Evolutionary conservation across 768 basidiomycete species (phyloP).

Genomic region (Suillus cothurnatus): DNA sequence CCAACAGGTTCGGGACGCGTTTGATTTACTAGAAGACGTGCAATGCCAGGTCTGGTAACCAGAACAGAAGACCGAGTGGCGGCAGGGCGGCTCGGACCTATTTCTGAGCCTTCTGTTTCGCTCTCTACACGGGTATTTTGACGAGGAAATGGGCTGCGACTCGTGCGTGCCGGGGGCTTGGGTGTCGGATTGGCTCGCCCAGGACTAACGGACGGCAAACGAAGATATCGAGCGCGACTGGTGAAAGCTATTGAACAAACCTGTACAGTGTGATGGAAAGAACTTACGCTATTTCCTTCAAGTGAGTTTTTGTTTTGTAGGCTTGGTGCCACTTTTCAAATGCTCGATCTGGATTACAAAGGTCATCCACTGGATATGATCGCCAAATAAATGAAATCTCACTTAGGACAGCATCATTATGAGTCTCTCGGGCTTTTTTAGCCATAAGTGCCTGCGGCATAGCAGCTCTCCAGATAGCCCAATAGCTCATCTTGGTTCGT

Average conservation of each 20-base stretch:
- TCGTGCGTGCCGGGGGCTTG: conserved; percentile 29
- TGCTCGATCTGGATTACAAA: conserved; percentile 42
- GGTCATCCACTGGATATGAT: conserved; percentile 6
- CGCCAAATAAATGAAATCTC: conserved; percentile 32
- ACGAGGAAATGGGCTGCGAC: conserved; percentile 34
- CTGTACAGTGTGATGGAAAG: conserved; percentile 13
- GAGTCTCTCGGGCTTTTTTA: conserved; percentile 64
- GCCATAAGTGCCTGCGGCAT: conserved; percentile 72
- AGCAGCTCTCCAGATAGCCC: conserved; percentile 65
- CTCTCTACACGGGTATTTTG: conserved; percentile 27
- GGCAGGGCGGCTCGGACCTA: conserved; percentile 24
- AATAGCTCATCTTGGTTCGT: conserved; percentile 59
- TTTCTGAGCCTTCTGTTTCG: conserved; percentile 35
- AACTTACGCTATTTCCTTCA: conserved; percentile 84
- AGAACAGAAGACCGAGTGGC: conserved; percentile 28
- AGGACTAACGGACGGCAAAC: conserved; percentile 60
- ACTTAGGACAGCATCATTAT: conserved; percentile 61
- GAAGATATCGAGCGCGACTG: conserved; percentile 82
- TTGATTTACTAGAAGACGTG: conserved; percentile 40
- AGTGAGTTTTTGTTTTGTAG: conserved; percentile 68
- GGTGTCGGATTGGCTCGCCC: conserved; percentile 33
- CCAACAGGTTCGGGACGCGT: conserved; percentile 27
- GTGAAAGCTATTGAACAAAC: conserved; percentile 13
- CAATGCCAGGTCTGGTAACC: conserved; percentile 35
- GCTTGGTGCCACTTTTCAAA: conserved; percentile 70